phyloP scores from a whole-genome alignment of 371 early-diverging fungal species.

The Lichtheimia corymbifera region DNA sequence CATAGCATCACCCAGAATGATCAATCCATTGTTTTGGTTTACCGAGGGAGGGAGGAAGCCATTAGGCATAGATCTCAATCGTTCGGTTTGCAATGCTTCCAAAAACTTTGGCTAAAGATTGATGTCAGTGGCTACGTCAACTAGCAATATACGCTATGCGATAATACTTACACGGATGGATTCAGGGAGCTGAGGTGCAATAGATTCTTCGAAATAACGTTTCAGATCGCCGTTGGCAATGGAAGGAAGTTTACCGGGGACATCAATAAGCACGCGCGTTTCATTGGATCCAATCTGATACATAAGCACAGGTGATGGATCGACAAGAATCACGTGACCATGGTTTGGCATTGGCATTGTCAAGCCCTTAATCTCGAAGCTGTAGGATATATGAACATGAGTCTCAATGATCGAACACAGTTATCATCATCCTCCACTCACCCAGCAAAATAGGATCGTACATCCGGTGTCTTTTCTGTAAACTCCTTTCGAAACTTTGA shows the following conservation, averaged over 20 bases:
- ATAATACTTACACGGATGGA: conserved; percentile 51
- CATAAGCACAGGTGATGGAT: conserved; percentile 88
- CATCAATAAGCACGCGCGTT: conserved; percentile 90
- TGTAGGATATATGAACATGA: conserved; percentile 10
- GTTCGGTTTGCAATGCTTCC: conserved; percentile 70
- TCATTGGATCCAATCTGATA: conserved; percentile 91
- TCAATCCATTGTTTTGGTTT: conserved; percentile 68
- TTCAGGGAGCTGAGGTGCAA: conserved; percentile 75
- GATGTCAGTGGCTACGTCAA: neutral
- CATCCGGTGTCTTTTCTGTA: conserved; percentile 51
- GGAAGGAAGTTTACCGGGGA: conserved; percentile 87
- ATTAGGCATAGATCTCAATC: conserved; percentile 89
- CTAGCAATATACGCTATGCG: too few relatives aligned
- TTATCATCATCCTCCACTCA: conserved; percentile 24
- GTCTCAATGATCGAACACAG: neutral
- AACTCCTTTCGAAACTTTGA: conserved; percentile 90
- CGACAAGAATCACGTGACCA: conserved; percentile 88
- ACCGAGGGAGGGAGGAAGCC: conserved; percentile 79
- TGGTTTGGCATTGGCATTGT: conserved; percentile 81
- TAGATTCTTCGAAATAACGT: conserved; percentile 58
- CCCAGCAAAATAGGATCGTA: conserved; percentile 83
- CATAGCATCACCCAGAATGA: conserved; percentile 90
- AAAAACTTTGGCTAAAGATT: conserved; percentile 58
- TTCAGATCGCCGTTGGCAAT: conserved; percentile 65
- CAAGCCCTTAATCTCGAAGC: conserved; percentile 67